Base-by-base conservation (phyloP, 805 yeast genomes). In the Candida nonsorbophila region DNA sequence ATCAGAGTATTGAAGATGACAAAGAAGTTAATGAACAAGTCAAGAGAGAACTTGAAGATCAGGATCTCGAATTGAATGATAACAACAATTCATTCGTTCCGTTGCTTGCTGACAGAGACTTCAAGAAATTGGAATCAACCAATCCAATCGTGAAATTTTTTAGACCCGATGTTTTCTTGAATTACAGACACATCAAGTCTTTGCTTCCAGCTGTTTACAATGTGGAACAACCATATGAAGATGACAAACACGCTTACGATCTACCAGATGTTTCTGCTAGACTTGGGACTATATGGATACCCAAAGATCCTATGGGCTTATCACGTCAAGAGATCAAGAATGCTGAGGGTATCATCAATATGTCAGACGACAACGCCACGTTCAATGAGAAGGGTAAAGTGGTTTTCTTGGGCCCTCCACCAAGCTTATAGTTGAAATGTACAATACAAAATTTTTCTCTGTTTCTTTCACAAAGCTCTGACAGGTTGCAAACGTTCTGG, bases 201-300 rank as follows among this genome's bases (percentile, higher is more conserved):
- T 15, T 56, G 32, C 43, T 65, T 16, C 71, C 71, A 6, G 56
- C 60, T 7, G 30, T 49, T 1, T 65, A 51, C 41, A 45, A 55
- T 29, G 30, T 51, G 12, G 57, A 52, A 13, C 63, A 68, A 3
- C 64, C 56, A 4, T 27, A 16, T 13, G 67, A 55, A 10, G 77
- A 74, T 34, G 65, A 71, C 33, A 58, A 50, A 28, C 76, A 72
- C 38, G 92, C 95, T 1, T 90, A 80, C 55, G 75, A 77, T 46
- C 72, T 70, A 47, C 97, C 97, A 2, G 84, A 80, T 5, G 77
- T 80, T 11, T 61, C 74, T 16, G 80, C 80, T 0, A 53, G 65
- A 25, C 72, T 84, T 42, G 94, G 95, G 2, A 64, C 67, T n/a
- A 59, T 90, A 13, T 90, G 98, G 98, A 75, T 90, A 46, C 94